Conservation (phyloP, 2,329 filamentous ascomycete species). For the Pseudocercospora macadamiae region DNA sequence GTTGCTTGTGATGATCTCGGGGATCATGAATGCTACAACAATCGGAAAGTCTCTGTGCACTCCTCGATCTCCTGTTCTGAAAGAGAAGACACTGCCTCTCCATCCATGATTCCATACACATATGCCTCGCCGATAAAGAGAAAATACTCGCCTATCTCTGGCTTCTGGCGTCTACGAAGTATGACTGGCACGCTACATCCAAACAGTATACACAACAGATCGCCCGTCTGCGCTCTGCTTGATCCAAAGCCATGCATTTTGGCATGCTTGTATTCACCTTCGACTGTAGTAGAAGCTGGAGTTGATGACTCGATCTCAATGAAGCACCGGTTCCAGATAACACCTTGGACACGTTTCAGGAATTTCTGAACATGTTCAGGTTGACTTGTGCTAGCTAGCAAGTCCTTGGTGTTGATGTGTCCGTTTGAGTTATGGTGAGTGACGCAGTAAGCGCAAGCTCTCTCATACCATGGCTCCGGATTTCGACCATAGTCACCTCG, state of each 20-base stretch:
- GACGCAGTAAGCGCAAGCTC: slow-evolving; percentile 13
- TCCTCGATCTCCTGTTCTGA: no score
- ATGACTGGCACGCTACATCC: slow-evolving; percentile 30
- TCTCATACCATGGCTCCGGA: slow-evolving; percentile 20
- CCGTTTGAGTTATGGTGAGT: neutral
- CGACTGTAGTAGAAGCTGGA: neutral
- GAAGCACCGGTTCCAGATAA: slow-evolving; percentile 13
- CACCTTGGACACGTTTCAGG: slow-evolving; percentile 11
- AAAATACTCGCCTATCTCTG: neutral
- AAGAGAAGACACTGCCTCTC: slow-evolving; percentile 37
- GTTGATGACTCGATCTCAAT: slow-evolving; percentile 1
- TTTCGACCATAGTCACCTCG: slow-evolving; percentile 18
- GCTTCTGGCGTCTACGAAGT: slow-evolving; percentile 7
- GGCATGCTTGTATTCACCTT: neutral
- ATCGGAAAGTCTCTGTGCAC: no score
- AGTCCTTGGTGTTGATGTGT: slow-evolving; percentile 6
- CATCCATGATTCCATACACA: slow-evolving; percentile 31
- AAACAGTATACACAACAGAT: slow-evolving; percentile 27
- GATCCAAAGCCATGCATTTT: slow-evolving; percentile 7
- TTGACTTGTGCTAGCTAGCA: neutral
- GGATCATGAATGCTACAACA: no score
- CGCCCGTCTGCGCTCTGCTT: slow-evolving; percentile 1
- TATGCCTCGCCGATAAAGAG: slow-evolving; percentile 25
- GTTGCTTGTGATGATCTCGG: no score
- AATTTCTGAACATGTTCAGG: neutral